Percentiles rank a stretch among this genome's conserved stretches.
phyloP scores from a whole-genome alignment of 2,329 filamentous ascomycete genomes.

The Fusarium mexicanum region DNA sequence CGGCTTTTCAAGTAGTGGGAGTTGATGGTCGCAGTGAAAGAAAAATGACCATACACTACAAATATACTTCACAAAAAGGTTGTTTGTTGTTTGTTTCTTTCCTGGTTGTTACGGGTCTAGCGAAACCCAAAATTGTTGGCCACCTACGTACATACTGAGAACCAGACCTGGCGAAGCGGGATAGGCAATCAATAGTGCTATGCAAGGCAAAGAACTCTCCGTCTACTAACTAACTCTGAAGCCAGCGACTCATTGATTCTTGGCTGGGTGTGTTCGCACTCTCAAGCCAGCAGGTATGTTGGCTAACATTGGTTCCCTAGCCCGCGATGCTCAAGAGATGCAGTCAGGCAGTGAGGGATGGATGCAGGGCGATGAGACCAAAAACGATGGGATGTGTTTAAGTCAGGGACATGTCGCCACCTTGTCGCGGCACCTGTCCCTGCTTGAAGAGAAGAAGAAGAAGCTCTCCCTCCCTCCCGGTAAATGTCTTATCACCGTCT shows the following conservation, averaged over 20 bases:
- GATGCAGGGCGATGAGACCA: conserved; percentile 16
- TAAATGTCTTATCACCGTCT: conserved; percentile 30
- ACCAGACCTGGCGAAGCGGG: conserved; percentile 15
- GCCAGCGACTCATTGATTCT: conserved; percentile 15
- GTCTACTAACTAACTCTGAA: conserved; percentile 21
- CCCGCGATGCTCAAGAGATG: conserved; percentile 5
- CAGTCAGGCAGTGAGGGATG: conserved; percentile 2
- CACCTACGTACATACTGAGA: conserved; percentile 1
- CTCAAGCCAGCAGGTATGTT: conserved; percentile 10
- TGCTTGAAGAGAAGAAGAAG: not conserved
- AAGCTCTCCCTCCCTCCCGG: not conserved
- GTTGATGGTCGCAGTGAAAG: conserved; percentile 9
- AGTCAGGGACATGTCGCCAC: conserved; percentile 22
- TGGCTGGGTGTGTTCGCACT: conserved; percentile 15
- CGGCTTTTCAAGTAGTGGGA: not conserved
- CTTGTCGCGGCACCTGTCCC: conserved; percentile 9
- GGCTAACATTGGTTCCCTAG: conserved; percentile 2
- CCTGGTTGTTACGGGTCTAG: conserved; percentile 5
- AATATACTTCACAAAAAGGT: not conserved
- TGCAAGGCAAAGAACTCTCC: conserved; percentile 30
- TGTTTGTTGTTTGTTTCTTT: conserved; percentile 21
- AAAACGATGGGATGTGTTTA: conserved; percentile 9
- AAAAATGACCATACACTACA: conserved; percentile 14
- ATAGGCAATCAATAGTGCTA: conserved; percentile 39
- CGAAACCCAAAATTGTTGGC: conserved; percentile 29